phyloP scores from a whole-genome alignment of 2,329 filamentous ascomycete species.

The Hymenoscyphus infarciens region DNA sequence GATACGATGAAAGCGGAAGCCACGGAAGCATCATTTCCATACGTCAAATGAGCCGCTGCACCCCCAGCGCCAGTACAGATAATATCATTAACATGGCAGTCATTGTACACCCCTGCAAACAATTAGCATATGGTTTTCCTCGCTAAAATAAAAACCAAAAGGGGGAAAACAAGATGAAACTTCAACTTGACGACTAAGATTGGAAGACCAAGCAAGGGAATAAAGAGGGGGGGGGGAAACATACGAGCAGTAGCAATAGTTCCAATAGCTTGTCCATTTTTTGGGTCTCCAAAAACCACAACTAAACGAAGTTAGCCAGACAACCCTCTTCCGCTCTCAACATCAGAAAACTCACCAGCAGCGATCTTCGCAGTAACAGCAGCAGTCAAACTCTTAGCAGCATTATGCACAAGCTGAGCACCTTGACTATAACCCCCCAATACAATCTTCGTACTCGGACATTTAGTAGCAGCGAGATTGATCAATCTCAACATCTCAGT shows the following conservation, averaged over 20 bases:
- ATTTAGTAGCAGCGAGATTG: background rate
- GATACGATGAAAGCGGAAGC: background rate
- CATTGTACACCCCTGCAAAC: background rate
- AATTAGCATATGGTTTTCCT: background rate
- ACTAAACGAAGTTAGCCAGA: background rate
- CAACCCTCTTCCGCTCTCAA: background rate
- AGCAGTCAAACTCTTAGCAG: background rate
- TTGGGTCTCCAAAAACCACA: background rate
- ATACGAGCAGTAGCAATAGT: background rate
- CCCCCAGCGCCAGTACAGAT: background rate
- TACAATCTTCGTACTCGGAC: background rate
- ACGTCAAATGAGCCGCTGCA: background rate
- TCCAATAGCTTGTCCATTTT: background rate
- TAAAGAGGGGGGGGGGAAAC: no score
- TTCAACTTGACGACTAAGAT: no score
- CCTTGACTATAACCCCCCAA: background rate
- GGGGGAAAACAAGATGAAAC: background rate
- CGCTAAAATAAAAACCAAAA: background rate
- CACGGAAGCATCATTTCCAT: background rate
- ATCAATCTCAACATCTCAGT: conserved; percentile 1
- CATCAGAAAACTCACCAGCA: background rate
- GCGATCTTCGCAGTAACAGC: background rate
- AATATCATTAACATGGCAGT: background rate
- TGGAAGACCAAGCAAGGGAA: no score
- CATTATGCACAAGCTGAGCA: background rate